Evolutionary conservation across 192 early-diverging fungal genomes (phyloP).

Genomic region (Spizellomyces sp.): DNA sequence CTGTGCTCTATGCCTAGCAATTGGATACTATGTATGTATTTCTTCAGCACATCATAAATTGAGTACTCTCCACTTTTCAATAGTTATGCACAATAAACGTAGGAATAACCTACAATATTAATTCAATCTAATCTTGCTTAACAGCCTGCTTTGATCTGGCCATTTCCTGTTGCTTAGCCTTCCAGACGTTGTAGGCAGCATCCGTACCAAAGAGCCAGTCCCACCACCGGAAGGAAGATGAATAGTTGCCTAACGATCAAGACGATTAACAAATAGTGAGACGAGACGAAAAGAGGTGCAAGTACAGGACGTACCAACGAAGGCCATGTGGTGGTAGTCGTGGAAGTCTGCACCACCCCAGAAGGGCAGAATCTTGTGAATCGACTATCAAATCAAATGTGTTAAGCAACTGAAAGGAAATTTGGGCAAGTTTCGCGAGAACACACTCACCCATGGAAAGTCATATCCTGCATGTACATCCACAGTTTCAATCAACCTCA

Average conservation of each 20-base stretch:
- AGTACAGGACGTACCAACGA: conserved; percentile 36
- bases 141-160: background rate
- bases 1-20: no score
- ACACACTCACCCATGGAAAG: conserved; percentile 97
- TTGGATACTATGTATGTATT: no score
- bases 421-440: no score
- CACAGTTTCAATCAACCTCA: conserved; percentile 85
- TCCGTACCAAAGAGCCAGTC: conserved; percentile 33
- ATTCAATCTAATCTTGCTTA: no score
- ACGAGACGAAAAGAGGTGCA: background rate
- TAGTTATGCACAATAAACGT: no score
- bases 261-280: background rate
- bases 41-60: no score
- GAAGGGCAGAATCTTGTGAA: conserved; percentile 31
- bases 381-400: background rate
- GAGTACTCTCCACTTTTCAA: no score
- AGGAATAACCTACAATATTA: no score
- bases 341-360: conserved; percentile 64
- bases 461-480: conserved; percentile 97
- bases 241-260: conserved; percentile 23
- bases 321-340: conserved; percentile 86
- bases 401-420: background rate
- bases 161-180: conserved; percentile 14
- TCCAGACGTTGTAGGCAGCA: conserved; percentile 19
- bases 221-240: conserved; percentile 32